A percentile compares a stretch with the other conserved stretches of the same genome.
phyloP scores from a whole-genome alignment of 2,329 filamentous ascomycete genomes.

The Pyricularia grisea region DNA sequence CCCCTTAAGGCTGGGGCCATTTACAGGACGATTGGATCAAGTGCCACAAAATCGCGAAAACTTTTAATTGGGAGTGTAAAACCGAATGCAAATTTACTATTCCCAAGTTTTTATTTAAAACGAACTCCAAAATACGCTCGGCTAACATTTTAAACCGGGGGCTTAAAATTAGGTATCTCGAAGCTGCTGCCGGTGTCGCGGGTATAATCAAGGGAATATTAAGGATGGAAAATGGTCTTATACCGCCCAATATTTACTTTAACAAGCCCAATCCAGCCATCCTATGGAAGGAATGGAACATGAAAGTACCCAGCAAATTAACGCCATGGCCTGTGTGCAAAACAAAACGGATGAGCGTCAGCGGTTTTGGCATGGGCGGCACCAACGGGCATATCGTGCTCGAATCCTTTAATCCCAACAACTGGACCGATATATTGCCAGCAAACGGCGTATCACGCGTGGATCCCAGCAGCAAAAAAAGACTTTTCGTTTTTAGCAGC shows the following conservation, averaged over 20 bases:
- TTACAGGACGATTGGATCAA: conserved; percentile 19
- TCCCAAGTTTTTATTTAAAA: too few species aligned
- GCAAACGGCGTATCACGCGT: not conserved
- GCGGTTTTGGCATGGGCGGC: conserved; percentile 29
- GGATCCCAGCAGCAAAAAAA: not conserved
- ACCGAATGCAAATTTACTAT: conserved; percentile 15
- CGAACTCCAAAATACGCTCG: too few species aligned
- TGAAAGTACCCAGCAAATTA: conserved; percentile 16
- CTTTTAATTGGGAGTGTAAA: conserved; percentile 26
- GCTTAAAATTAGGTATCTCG: conserved; percentile 32
- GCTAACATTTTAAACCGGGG: too few species aligned
- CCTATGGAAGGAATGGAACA: conserved; percentile 14
- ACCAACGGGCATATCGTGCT: conserved; percentile 23
- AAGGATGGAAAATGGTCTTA: conserved; percentile 18
- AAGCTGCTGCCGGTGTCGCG: conserved; percentile 22
- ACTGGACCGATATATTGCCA: not conserved
- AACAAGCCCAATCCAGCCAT: conserved; percentile 20
- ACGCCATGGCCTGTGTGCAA: conserved; percentile 16
- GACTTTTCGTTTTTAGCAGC: conserved; percentile 11
- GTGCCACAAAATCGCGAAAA: conserved; percentile 11
- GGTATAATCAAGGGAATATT: conserved; percentile 23
- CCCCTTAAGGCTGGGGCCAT: conserved; percentile 41
- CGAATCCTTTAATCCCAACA: not conserved
- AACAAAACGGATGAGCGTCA: conserved; percentile 21
- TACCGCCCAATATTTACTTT: conserved; percentile 23